Conservation (phyloP, 805 yeast genomes). For the Candida wancherniae region DNA sequence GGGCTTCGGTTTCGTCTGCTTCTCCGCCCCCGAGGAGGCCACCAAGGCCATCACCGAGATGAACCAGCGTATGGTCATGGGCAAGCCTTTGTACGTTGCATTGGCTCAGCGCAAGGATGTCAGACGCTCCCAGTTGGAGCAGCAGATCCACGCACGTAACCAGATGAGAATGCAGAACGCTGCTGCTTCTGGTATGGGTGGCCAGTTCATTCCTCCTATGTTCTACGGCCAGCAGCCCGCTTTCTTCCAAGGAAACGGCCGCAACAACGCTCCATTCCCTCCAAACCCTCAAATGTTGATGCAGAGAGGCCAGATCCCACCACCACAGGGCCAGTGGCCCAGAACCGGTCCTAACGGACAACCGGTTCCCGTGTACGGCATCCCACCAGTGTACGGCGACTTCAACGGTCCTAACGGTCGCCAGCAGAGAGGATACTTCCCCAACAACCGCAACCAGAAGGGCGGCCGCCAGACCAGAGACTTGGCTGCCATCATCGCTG, state of each 20-base stretch:
- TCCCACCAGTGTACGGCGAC: constrained; percentile 72
- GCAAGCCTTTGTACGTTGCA: constrained; percentile 97
- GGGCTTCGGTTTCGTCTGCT: constrained; percentile 98
- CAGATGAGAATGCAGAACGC: constrained; percentile 98
- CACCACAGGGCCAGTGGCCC: constrained; percentile 66
- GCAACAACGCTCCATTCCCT: constrained; percentile 72
- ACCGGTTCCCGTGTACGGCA: constrained; percentile 77
- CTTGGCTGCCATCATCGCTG: constrained; percentile 59
- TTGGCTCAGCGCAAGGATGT: constrained; percentile 98
- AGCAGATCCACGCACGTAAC: constrained; percentile 96
- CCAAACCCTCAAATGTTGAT: constrained; percentile 79
- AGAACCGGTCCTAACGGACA: constrained; percentile 79
- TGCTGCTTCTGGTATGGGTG: constrained; percentile 79
- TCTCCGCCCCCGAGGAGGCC: constrained; percentile 97
- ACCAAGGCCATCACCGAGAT: constrained; percentile 96
- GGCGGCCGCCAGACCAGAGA: constrained; percentile 40
- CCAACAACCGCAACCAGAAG: constrained; percentile 42
- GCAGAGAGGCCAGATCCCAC: constrained; percentile 64
- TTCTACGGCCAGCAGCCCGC: constrained; percentile 83
- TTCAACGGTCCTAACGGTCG: constrained; percentile 41
- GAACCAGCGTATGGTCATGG: constrained; percentile 93
- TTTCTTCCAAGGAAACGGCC: constrained; percentile 72
- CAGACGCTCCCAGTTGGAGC: constrained; percentile 94
- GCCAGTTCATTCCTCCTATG: constrained; percentile 84
- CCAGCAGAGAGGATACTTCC: constrained; percentile 60